Percentiles rank a stretch among this genome's conserved stretches.
Evolutionary conservation across 305 asterid species (phyloP).

Genomic region (Caryopteris hybrid): DNA sequence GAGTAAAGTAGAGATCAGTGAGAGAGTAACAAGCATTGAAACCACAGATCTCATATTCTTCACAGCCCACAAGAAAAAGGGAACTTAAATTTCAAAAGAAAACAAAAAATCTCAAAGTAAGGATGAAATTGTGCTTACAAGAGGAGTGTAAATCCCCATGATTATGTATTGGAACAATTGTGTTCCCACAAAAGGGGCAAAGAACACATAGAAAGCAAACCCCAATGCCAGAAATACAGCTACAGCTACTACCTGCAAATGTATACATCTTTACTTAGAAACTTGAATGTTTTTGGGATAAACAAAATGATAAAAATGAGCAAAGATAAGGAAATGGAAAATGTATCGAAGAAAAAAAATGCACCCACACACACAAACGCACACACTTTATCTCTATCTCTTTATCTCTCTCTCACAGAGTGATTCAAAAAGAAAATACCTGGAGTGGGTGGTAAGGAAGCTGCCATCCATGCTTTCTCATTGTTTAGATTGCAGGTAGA

Average conservation of each 20-base stretch:
- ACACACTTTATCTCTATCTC: not conserved
- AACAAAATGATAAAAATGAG: not conserved
- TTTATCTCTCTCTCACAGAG: not conserved
- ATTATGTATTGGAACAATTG: constrained; percentile 71
- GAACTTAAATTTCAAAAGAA: constrained; percentile 8
- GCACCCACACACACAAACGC: too few species aligned
- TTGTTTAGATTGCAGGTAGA: constrained; percentile 30
- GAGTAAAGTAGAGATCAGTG: constrained; percentile 29
- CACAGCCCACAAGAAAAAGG: constrained; percentile 17
- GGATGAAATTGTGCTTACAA: constrained; percentile 36
- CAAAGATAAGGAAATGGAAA: not conserved
- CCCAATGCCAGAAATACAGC: constrained; percentile 99
- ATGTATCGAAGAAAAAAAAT: not conserved
- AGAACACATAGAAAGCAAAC: constrained; percentile 97
- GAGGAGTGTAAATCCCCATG: constrained; percentile 97
- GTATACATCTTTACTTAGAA: constrained; percentile 19
- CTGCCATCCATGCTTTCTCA: constrained; percentile 99
- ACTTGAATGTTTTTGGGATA: constrained; percentile 3
- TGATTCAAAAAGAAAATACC: constrained; percentile 32
- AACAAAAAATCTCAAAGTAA: constrained; percentile 14
- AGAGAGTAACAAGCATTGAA: constrained; percentile 19
- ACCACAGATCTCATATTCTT: constrained; percentile 43
- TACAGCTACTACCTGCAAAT: constrained; percentile 91
- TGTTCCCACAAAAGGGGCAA: constrained; percentile 96
- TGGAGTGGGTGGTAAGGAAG: constrained; percentile 99